phyloP scores from a whole-genome alignment of 1,284 basidiomycete genomes.

The Erythrobasidium hasegawianum region DNA sequence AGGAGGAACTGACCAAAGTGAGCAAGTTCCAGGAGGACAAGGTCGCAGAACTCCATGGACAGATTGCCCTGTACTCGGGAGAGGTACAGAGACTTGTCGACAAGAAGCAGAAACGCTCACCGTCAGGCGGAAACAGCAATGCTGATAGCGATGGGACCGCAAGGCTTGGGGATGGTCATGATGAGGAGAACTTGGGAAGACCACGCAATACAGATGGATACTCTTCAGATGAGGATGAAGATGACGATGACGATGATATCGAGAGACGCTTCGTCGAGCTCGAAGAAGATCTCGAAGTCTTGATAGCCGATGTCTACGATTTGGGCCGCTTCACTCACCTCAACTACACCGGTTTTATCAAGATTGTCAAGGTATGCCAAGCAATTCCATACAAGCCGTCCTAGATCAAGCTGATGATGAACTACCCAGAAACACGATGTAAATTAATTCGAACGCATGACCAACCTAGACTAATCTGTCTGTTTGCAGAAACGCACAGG shows the following conservation, averaged over 20 bases:
- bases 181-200: conserved; percentile 53
- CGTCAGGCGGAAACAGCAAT: conserved; percentile 13
- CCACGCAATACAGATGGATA: conserved; percentile 53
- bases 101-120: not conserved
- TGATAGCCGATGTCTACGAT: conserved; percentile 98
- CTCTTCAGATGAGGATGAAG: conserved; percentile 55
- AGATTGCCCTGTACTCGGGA: conserved; percentile 13
- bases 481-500: conserved; percentile 56
- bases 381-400: not conserved
- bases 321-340: conserved; percentile 58
- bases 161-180: conserved; percentile 62
- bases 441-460: no score
- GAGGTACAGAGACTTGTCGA: conserved; percentile 22
- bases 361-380: conserved; percentile 72
- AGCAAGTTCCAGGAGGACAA: conserved; percentile 91
- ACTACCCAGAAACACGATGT: conserved; percentile 72
- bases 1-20: conserved; percentile 88
- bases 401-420: no score
- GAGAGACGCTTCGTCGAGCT: conserved; percentile 85
- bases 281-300: conserved; percentile 90
- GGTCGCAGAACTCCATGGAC: conserved; percentile 53
- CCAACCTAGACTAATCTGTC: not conserved
- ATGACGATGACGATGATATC: conserved; percentile 58
- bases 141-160: conserved; percentile 54
- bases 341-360: conserved; percentile 87